These are phyloP conservation scores for Actinidia polygama DNA, from an alignment of 179 eudicot species.

Conservation along the genomic window DNA sequence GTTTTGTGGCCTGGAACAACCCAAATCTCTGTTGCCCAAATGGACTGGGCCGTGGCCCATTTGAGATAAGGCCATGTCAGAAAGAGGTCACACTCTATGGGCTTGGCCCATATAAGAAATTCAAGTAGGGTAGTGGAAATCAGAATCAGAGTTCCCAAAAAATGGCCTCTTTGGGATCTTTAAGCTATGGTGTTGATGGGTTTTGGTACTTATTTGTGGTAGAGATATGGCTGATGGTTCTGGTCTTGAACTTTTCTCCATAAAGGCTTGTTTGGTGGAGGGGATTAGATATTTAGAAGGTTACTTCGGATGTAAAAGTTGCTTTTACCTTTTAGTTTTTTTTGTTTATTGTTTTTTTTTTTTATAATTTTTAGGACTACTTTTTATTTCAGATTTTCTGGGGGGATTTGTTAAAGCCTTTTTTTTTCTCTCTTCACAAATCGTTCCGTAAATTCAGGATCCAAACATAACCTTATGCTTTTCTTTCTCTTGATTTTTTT, in stretches of 20 bases:
- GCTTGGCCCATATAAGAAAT: constrained; percentile 19
- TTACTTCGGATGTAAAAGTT: too few species aligned
- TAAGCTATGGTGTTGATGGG: constrained; percentile 36
- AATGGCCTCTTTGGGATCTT: constrained; percentile 38
- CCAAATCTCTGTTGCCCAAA: constrained; percentile 59
- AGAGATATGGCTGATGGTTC: constrained; percentile 35
- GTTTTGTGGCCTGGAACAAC: constrained; percentile 79
- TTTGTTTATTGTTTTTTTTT: too few species aligned
- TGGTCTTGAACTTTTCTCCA: constrained; percentile 26
- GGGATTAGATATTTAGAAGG: too few species aligned
- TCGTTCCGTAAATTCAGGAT: too few species aligned
- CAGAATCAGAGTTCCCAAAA: constrained; percentile 22
- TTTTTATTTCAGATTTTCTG: too few species aligned
- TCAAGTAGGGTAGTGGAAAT: constrained; percentile 28
- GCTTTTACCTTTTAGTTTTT: too few species aligned
- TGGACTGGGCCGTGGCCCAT: constrained; percentile 36
- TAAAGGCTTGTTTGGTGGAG: not conserved
- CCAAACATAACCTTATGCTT: too few species aligned
- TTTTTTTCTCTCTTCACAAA: too few species aligned
- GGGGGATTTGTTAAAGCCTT: too few species aligned
- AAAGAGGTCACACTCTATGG: constrained; percentile 33
- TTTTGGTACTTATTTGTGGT: constrained; percentile 40
- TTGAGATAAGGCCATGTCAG: constrained; percentile 64
- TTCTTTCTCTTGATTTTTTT: too few species aligned
- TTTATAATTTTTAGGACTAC: too few species aligned